These are phyloP conservation scores for Wickerhamiella galacta DNA, from an alignment of 805 yeast species.

Conservation along the genomic window DNA sequence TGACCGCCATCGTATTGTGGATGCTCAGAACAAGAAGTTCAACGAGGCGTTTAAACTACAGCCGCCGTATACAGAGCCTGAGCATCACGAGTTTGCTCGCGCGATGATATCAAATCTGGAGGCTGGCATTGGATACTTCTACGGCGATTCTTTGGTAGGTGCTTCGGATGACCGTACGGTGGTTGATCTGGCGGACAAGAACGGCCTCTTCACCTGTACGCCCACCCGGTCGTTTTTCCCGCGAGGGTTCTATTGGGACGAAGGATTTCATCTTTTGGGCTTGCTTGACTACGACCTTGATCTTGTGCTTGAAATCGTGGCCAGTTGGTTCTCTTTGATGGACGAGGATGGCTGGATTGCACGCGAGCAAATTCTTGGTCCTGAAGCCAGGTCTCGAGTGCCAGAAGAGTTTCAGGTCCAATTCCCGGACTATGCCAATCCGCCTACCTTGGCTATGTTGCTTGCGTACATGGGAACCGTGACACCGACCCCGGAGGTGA, in stretches of 20 bases:
- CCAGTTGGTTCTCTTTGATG: slow-evolving; percentile 75
- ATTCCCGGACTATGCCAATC: slow-evolving; percentile 81
- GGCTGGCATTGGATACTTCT: slow-evolving; percentile 81
- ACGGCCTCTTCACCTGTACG: slow-evolving; percentile 60
- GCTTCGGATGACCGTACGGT: slow-evolving; percentile 56
- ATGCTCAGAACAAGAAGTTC: slow-evolving; percentile 26
- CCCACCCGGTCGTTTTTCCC: slow-evolving; percentile 94
- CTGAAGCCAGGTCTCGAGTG: slow-evolving; percentile 75
- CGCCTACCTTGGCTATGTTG: slow-evolving; percentile 73
- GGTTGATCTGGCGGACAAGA: slow-evolving; percentile 29
- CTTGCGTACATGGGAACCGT: slow-evolving; percentile 29
- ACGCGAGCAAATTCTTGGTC: slow-evolving; percentile 84
- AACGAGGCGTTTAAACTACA: slow-evolving; percentile 18
- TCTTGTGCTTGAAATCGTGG: slow-evolving; percentile 57
- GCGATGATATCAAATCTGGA: slow-evolving; percentile 65
- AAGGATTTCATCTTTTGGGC: slow-evolving; percentile 85
- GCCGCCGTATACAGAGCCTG: slow-evolving; percentile 34
- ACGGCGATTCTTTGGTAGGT: slow-evolving; percentile 65
- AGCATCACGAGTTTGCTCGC: slow-evolving; percentile 44
- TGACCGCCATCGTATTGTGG: slow-evolving; percentile 16
- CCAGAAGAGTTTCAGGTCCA: slow-evolving; percentile 74
- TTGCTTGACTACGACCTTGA: slow-evolving; percentile 71
- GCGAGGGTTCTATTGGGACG: slow-evolving; percentile 97
- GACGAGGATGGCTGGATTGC: slow-evolving; percentile 96
- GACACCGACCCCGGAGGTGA: slow-evolving; percentile 1